Base-by-base conservation (phyloP, 1,284 basidiomycete species). In the Ustilago trichophora region DNA sequence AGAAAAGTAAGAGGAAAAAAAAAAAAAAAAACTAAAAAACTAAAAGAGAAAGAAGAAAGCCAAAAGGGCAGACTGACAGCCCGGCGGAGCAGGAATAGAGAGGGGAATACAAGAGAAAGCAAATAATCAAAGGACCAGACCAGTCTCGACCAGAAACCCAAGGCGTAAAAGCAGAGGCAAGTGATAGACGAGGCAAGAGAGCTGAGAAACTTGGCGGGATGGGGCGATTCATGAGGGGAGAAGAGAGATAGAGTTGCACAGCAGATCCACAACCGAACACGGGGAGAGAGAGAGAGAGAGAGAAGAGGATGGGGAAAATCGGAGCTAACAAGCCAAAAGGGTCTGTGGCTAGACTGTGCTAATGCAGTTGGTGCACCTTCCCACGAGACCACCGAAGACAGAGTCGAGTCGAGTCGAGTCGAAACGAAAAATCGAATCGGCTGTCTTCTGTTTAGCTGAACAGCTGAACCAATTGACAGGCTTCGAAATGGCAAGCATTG, bases 31-130 rank as follows among this genome's bases (percentile, higher is more conserved):
- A n/a, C n/a, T n/a, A n/a, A n/a, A n/a, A n/a, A n/a, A n/a, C n/a
- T n/a, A n/a, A 26, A 26, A 27, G 18, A 8, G 12, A n/a, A 25
- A 6, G 15, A 32, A 40, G 36, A 33, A 40, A 15, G n/a, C n/a
- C n/a, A n/a, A n/a, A n/a, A n/a, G n/a, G n/a, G n/a, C n/a, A n/a
- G 37, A 22, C 6, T 25, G 26, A 8, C 37, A 40, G 37, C 37
- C 37, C 37, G 37, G 37, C 37, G 37, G 37, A 40, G 37, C n/a
- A 37, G 24, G 35, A 37, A 25, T 8, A 40, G 16, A 40, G 24
- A 26, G 26, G 22, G 16, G 37, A 37, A 37, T 22, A n/a, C n/a
- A 22, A 22, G 36, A 22, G 6, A 40, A 25, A 25, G 26, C 24
- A 26, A n/a, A 8, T 22, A n/a, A 12, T 12, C 19, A 19, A 19